Conservation (phyloP, 768 basidiomycete genomes). For the Hebeloma cylindrosporum region DNA sequence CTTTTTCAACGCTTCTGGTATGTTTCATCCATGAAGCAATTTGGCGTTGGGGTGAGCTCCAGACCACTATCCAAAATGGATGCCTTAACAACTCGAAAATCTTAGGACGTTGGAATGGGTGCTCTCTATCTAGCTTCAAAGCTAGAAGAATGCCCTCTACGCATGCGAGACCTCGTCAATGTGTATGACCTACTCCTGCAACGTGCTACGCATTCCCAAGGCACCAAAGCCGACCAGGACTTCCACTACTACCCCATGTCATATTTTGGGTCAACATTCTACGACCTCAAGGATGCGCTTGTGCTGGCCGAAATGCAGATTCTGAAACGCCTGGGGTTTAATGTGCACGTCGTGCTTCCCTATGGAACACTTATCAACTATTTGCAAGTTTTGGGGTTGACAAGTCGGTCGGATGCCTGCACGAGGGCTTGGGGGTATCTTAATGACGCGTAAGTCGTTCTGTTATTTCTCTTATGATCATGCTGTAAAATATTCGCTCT, state of each 20-base stretch:
- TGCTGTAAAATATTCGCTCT: background rate
- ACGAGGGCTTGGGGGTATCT: conserved; percentile 90
- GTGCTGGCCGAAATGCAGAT: conserved; percentile 98
- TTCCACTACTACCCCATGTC: conserved; percentile 84
- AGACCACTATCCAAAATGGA: background rate
- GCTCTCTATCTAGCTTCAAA: conserved; percentile 87
- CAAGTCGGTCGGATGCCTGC: conserved; percentile 66
- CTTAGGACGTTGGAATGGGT: conserved; percentile 88
- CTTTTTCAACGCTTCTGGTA: conserved; percentile 97
- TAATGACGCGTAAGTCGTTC: conserved; percentile 82
- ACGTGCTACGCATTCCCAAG: conserved; percentile 56
- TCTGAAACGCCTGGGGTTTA: conserved; percentile 92
- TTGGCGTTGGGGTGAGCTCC: conserved; percentile 79
- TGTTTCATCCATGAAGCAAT: conserved; percentile 92
- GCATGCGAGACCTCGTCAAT: conserved; percentile 94
- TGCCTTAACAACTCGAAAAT: conserved; percentile 11
- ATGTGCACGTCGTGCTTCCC: conserved; percentile 89
- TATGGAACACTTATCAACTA: conserved; percentile 97
- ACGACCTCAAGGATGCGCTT: conserved; percentile 91
- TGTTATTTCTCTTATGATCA: background rate
- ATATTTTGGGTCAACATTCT: conserved; percentile 86
- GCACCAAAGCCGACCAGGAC: conserved; percentile 32
- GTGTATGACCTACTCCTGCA: conserved; percentile 89
- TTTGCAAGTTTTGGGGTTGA: conserved; percentile 84
- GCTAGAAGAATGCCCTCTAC: conserved; percentile 86